Evolutionary conservation across 371 early-diverging fungal species (phyloP).

Genomic region (Mortierella sp.): DNA sequence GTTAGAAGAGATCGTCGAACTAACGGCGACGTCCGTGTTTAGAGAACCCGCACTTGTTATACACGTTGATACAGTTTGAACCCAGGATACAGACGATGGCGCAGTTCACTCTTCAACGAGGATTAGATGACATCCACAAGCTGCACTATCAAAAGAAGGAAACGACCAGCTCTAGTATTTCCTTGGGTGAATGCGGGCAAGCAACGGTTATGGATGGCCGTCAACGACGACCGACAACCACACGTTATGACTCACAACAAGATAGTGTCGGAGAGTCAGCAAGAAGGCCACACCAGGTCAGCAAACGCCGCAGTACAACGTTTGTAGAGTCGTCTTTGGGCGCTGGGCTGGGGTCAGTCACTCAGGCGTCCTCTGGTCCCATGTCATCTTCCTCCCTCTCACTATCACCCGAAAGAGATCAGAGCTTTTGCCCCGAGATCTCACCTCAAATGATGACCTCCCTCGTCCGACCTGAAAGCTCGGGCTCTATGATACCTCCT

Average conservation of each 20-base stretch:
- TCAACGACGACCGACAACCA: neutral
- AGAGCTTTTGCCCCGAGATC: neutral
- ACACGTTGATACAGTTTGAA: conserved; percentile 80
- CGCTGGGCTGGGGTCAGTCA: neutral
- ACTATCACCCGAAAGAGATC: neutral
- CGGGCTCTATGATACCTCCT: conserved; percentile 12
- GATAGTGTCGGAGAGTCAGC: conserved; percentile 6
- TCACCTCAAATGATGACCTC: neutral
- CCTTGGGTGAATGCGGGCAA: conserved; percentile 2
- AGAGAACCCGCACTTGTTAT: conserved; percentile 84
- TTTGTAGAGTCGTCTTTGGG: too few relatives aligned
- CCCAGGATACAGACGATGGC: conserved; percentile 71
- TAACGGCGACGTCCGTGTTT: too few relatives aligned
- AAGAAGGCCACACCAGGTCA: neutral
- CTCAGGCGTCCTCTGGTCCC: neutral
- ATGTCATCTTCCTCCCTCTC: neutral
- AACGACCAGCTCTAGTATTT: neutral
- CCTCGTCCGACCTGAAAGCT: conserved; percentile 17
- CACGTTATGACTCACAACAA: conserved; percentile 13
- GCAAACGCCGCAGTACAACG: neutral
- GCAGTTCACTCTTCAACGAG: conserved; percentile 71
- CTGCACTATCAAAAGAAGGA: conserved; percentile 60
- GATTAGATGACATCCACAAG: conserved; percentile 67
- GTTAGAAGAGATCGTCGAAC: too few relatives aligned
- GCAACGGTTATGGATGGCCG: neutral